Percentiles rank a stretch among this genome's conserved stretches.
phyloP scores from a whole-genome alignment of 352 stramenopile species.

The Aphanomyces invadans region DNA sequence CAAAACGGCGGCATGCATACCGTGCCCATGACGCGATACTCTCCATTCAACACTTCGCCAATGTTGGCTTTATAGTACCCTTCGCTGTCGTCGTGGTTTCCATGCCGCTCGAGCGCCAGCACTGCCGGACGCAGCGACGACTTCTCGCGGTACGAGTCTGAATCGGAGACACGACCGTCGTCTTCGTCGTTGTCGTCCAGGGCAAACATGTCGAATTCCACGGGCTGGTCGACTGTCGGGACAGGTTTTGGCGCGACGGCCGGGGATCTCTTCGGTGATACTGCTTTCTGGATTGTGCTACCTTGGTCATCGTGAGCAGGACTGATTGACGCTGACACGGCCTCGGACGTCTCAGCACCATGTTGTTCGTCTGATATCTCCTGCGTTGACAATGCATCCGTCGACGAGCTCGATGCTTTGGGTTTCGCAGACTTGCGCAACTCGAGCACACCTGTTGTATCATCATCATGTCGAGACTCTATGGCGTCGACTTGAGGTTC shows the following conservation, averaged over 20 bases:
- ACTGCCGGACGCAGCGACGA: conserved; percentile 22
- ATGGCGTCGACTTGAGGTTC: neutral
- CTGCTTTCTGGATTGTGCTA: too few relatives aligned
- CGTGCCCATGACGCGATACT: conserved; percentile 90
- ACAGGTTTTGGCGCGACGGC: too few relatives aligned
- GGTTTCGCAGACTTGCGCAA: conserved; percentile 13
- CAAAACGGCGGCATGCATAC: too few relatives aligned
- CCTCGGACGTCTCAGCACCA: neutral
- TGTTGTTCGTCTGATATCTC: too few relatives aligned
- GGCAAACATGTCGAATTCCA: conserved; percentile 87
- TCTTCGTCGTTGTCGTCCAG: conserved; percentile 54
- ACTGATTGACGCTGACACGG: neutral
- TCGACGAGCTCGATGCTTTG: neutral
- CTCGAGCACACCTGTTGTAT: conserved; percentile 1
- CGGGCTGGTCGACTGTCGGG: conserved; percentile 28
- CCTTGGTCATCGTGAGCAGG: conserved; percentile 23
- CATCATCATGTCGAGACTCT: conserved; percentile 9
- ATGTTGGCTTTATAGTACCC: conserved; percentile 96
- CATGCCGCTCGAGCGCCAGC: conserved; percentile 45
- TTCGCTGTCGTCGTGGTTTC: conserved; percentile 95
- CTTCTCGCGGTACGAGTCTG: conserved; percentile 27
- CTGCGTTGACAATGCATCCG: too few relatives aligned
- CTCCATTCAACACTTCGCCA: conserved; percentile 87
- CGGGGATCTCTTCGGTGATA: too few relatives aligned
- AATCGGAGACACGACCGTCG: neutral